Evolutionary conservation across 2,329 filamentous ascomycete genomes (phyloP).

Genomic region (Trichoderma atrobrunneum): DNA sequence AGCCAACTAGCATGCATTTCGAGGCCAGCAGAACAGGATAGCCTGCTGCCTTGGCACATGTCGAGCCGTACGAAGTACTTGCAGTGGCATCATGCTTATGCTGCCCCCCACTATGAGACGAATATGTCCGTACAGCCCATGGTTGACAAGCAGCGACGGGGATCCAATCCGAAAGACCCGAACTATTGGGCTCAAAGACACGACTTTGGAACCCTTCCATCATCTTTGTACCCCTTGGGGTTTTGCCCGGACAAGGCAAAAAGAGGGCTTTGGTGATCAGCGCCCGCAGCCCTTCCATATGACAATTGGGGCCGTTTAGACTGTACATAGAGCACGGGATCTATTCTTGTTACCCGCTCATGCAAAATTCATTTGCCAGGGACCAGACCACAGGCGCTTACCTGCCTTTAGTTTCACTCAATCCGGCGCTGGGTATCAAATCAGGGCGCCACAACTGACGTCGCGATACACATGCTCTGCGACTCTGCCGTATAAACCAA

Average conservation of each 20-base stretch:
- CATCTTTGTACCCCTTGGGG: not conserved
- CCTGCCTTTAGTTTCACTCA: not conserved
- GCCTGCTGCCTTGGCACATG: constrained; percentile 8
- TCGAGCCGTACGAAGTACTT: not conserved
- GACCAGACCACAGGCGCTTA: not conserved
- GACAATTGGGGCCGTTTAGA: not conserved
- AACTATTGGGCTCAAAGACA: not conserved
- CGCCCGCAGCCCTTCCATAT: not conserved
- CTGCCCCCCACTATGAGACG: constrained; percentile 8
- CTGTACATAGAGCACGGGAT: constrained; percentile 24
- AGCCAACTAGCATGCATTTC: constrained; percentile 8
- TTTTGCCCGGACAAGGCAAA: not conserved
- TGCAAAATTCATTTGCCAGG: constrained; percentile 32
- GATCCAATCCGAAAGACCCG: constrained; percentile 6
- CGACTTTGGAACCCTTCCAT: not conserved
- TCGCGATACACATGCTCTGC: not conserved
- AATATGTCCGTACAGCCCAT: not conserved
- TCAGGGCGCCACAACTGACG: not conserved
- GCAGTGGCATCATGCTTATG: not conserved
- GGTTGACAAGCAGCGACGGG: not conserved
- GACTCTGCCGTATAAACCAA: not conserved
- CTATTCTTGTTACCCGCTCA: constrained; percentile 41
- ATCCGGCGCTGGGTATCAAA: not conserved
- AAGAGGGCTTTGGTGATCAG: not conserved
- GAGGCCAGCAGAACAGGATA: not conserved